Evolutionary conservation across 2,329 filamentous ascomycete species (phyloP).

Genomic region (Claviceps capensis): DNA sequence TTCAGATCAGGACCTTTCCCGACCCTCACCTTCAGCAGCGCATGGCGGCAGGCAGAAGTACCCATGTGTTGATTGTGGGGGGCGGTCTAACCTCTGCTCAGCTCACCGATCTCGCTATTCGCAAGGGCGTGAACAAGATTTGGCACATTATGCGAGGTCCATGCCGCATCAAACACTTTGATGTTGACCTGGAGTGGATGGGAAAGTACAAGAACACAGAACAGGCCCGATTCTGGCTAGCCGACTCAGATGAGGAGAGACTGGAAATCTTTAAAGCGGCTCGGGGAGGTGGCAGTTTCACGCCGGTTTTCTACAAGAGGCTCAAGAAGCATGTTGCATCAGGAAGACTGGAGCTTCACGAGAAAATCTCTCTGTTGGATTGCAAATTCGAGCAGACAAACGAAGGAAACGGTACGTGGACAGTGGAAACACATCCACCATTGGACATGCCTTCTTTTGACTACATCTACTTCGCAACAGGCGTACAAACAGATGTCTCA

Average conservation of each 20-base stretch:
- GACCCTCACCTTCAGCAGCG: constrained; percentile 36
- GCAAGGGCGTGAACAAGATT: constrained; percentile 51
- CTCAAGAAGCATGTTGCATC: constrained; percentile 44
- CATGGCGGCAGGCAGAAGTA: constrained; percentile 34
- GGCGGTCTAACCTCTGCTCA: constrained; percentile 69
- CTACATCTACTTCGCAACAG: constrained; percentile 66
- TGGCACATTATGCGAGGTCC: constrained; percentile 54
- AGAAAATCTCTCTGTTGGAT: constrained; percentile 40
- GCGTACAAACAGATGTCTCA: constrained; percentile 49
- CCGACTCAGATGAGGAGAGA: constrained; percentile 56
- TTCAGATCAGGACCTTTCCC: constrained; percentile 47
- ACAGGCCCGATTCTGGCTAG: constrained; percentile 64
- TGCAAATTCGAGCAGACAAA: constrained; percentile 35
- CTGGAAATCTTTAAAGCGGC: constrained; percentile 51
- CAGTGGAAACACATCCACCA: constrained; percentile 37
- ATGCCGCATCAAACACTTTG: constrained; percentile 57
- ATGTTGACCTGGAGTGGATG: constrained; percentile 65
- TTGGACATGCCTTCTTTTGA: constrained; percentile 43
- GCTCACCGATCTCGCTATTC: constrained; percentile 51
- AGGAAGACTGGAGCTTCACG: constrained; percentile 40
- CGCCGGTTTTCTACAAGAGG: constrained; percentile 52
- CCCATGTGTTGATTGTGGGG: constrained; percentile 56
- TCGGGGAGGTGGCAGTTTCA: constrained; percentile 65
- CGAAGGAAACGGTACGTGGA: constrained; percentile 17
- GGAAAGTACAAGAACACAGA: constrained; percentile 69